Base-by-base conservation (phyloP, 2,329 filamentous ascomycete species). In the Fusarium haematococcum region DNA sequence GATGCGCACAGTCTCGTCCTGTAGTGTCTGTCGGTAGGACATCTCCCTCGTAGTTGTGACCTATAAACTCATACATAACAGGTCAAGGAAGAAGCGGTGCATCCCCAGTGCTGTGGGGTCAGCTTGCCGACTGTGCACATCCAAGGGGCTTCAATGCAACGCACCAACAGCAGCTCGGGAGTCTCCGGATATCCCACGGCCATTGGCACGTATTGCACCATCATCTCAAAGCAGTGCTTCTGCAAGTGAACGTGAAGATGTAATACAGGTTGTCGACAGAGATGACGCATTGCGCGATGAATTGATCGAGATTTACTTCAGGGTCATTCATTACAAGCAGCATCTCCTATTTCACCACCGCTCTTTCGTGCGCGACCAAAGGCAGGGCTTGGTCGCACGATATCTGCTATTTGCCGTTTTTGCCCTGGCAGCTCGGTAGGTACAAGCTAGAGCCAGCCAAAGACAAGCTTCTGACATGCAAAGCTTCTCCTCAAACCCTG, bases 1-100 rank as follows among this genome's bases (percentile, higher is more conserved):
- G 59, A 62, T 62, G 59, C 59, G 59, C 14, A 52, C 41, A 33
- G 59, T 62, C 41, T 62, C 59, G 5, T 62, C 59, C 23, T 62
- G 59, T 41, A 62, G 59, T 41, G 25, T 23, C 18, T 62, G 59
- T 62, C 59, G 59, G 59, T 62, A 62, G 16, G 59, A 20, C 20
- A 52, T 35, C 13, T 33, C 59, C 27, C 25, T 27, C n/a, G 58
- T 50, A 35, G 39, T 10, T n/a, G 39, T 10, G 11, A 13, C 23
- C 16, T n/a, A 33, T n/a, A 30, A 61, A 48, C 32, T 56, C 27
- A 56, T 32, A 5, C 30, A 23, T 57, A 8, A 7, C 20, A 57
- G 54, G 32, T 57, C 54, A 57, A 57, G 54, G 20, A 57, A 57
- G 54, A 57, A 57, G 14, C 32, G 54, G 54, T 57, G 54, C 54